Percentiles rank a stretch among this genome's conserved stretches.
Evolutionary conservation across 2,329 filamentous ascomycete genomes (phyloP).

Genomic region (Aspergillus sp.): DNA sequence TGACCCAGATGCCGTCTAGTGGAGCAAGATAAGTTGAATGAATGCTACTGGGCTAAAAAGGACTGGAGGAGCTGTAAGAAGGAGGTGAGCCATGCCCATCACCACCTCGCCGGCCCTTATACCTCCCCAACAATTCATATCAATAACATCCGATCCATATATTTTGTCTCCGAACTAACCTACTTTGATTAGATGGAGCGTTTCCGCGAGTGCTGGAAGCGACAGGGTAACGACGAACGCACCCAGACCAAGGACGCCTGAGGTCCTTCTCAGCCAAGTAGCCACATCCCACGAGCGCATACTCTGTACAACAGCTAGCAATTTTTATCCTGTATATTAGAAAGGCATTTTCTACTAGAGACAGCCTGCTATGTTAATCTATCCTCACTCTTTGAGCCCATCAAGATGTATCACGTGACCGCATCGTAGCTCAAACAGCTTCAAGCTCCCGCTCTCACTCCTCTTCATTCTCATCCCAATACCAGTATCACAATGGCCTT

Average conservation of each 20-base stretch:
- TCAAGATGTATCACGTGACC: constrained; percentile 25
- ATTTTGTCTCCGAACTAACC: neutral
- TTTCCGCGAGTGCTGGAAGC: constrained; percentile 90
- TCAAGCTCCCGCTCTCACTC: constrained; percentile 1
- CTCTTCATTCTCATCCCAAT: neutral
- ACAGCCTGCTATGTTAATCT: neutral
- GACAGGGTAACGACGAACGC: constrained; percentile 79
- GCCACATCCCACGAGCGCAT: neutral
- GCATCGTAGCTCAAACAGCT: constrained; percentile 13
- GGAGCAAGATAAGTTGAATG: constrained; percentile 86
- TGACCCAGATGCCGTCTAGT: constrained; percentile 50
- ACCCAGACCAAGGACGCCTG: constrained; percentile 72
- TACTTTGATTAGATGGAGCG: constrained; percentile 69
- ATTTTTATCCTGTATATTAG: constrained; percentile 10
- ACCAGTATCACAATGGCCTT: constrained; percentile 22
- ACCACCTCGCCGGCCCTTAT: neutral
- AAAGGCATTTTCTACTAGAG: neutral
- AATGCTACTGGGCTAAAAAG: constrained; percentile 94
- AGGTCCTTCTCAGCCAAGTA: neutral
- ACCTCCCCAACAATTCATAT: neutral
- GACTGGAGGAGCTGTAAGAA: constrained; percentile 88
- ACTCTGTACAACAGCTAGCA: constrained; percentile 9
- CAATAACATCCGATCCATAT: neutral
- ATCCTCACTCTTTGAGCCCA: neutral
- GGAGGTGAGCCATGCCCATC: constrained; percentile 64